Evolutionary conservation across 371 early-diverging fungal species (phyloP).

Genomic region (Apophysomyces elegans): DNA sequence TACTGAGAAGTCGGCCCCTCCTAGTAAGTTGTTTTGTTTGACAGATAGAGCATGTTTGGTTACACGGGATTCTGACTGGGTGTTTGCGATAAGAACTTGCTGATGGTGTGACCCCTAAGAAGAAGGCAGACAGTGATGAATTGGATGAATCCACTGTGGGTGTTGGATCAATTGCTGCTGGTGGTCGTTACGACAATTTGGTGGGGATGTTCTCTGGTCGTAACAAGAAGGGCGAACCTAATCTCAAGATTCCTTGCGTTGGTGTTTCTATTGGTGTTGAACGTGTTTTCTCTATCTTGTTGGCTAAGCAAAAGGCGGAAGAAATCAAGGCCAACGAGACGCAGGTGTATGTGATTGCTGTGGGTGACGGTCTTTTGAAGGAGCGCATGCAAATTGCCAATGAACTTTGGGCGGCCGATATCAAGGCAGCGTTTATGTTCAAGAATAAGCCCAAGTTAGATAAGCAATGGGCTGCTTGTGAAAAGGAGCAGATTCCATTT

Average conservation of each 20-base stretch:
- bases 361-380: constrained; percentile 82
- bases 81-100: constrained; percentile 26
- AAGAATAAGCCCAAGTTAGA: constrained; percentile 90
- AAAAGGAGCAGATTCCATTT: constrained; percentile 86
- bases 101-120: constrained; percentile 43
- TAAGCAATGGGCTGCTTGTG: constrained; percentile 81
- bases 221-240: constrained; percentile 66
- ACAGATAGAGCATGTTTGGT: background rate
- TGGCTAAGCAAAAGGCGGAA: constrained; percentile 58
- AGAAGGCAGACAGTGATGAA: constrained; percentile 53
- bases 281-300: constrained; percentile 93
- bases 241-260: constrained; percentile 91
- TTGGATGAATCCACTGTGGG: constrained; percentile 77
- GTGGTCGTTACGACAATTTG: constrained; percentile 99
- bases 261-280: constrained; percentile 98
- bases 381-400: constrained; percentile 89
- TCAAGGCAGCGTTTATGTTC: constrained; percentile 80
- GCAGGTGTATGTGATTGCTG: constrained; percentile 88
- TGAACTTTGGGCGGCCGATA: constrained; percentile 90
- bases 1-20: constrained; percentile 51
- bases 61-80: constrained; percentile 47
- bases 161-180: constrained; percentile 98
- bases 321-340: constrained; percentile 77
- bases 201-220: constrained; percentile 91
- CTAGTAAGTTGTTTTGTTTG: constrained; percentile 35